A percentile compares a stretch with the other conserved stretches of the same genome.
Evolutionary conservation across 495 filamentous ascomycete species (phyloP).

Genomic region (Penicillium odoratum): DNA sequence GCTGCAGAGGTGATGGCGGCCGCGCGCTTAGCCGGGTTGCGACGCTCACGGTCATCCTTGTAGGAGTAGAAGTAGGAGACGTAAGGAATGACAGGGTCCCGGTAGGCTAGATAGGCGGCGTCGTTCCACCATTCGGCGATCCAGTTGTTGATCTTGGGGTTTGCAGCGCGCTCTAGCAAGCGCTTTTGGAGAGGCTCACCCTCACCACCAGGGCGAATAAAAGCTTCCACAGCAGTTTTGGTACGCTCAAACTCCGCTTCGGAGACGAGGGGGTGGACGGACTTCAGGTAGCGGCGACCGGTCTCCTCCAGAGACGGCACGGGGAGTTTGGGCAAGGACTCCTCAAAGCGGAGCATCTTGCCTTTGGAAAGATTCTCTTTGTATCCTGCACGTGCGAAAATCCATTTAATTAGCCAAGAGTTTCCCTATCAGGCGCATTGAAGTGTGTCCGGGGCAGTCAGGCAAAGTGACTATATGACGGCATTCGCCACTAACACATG

Average conservation of each 20-base stretch:
- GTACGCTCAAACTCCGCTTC: conserved; percentile 71
- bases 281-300: conserved; percentile 85
- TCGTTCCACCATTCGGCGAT: conserved; percentile 97
- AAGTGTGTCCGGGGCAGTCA: background rate
- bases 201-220: conserved; percentile 76
- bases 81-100: conserved; percentile 95
- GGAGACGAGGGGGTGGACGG: conserved; percentile 79
- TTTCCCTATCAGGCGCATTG: background rate
- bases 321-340: conserved; percentile 87
- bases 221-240: conserved; percentile 78
- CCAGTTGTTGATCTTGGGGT: conserved; percentile 91
- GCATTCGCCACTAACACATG: conserved; percentile 18
- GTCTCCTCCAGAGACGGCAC: conserved; percentile 96
- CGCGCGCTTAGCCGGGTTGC: conserved; percentile 87
- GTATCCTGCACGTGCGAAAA: conserved; percentile 62
- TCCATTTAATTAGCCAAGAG: background rate
- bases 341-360: conserved; percentile 92
- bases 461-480: conserved; percentile 4
- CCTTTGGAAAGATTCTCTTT: conserved; percentile 89
- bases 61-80: conserved; percentile 99
- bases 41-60: conserved; percentile 84
- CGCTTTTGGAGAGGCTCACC: conserved; percentile 88
- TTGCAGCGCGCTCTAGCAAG: conserved; percentile 74
- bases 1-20: conserved; percentile 83
- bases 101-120: conserved; percentile 85